Evolutionary conservation across 768 basidiomycete species (phyloP), one percentile per base, ranked within the genome.

Genomic region (Suillus decipiens): DNA sequence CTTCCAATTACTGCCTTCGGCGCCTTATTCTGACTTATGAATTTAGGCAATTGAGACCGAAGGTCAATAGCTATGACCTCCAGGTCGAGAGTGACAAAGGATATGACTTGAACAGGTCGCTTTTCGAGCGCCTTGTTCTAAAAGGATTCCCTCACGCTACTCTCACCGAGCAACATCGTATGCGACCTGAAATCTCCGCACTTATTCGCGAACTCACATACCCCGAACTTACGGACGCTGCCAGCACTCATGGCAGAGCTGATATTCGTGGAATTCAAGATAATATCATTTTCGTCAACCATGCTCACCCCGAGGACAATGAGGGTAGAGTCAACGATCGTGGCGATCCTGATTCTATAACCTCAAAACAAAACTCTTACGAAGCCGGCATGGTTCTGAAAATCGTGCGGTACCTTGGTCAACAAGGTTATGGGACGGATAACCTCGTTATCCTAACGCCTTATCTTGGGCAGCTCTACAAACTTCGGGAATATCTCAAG

Each of bases 11-110:
- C 53, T 15, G 10, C 19, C 11, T 51, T 15, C 14, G n/a, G 50
- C 7, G 5, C 31, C 17, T 58, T 57, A 10, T 36, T 17, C 42
- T 50, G n/a, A 60, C 14, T 22, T 2, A 8, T 56, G 15, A 28
- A 28, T 47, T 61, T 42, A 88, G 87, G 70, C 87, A 89, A 73
- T 75, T 89, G 10, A 84, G 87, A 2, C 87, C 87, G 0, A 88
- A 88, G 70, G 83, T 87, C 65, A 86, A 88, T 62, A 79, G 83
- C 61, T 89, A 88, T 62, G 34, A 63, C 0, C 75, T 89, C 14
- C 88, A 85, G 0, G 81, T 86, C 14, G 87, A 89, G 69, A 89
- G 86, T 63, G 86, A 82, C 9, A 81, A 86, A 8, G 86, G 86
- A 1, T 88, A 77, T 62, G 84, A 88, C 62, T 78, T 89, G 10